A percentile compares a stretch with the other conserved stretches of the same genome.
phyloP scores from a whole-genome alignment of 2,329 filamentous ascomycete genomes.

The Microsporum canis region DNA sequence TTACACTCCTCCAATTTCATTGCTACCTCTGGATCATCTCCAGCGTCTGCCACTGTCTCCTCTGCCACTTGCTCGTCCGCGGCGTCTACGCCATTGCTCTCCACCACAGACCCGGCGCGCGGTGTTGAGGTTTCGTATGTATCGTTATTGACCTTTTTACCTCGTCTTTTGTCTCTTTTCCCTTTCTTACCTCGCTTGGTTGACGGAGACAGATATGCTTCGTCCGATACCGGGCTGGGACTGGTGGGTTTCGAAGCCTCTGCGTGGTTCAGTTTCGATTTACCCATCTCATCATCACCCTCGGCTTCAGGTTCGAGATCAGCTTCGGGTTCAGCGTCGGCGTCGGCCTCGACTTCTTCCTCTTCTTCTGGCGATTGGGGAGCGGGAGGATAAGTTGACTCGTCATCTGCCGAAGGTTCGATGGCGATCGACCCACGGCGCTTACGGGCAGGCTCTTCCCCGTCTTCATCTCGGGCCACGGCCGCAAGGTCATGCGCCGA shows the following conservation, averaged over 20 bases:
- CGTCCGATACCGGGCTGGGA: background rate
- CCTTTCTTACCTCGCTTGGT: slow-evolving; percentile 29
- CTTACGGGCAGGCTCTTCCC: slow-evolving; percentile 32
- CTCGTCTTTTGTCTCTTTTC: slow-evolving; percentile 38
- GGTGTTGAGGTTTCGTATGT: slow-evolving; percentile 25
- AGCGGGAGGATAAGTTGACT: slow-evolving; percentile 1
- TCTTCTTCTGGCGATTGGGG: slow-evolving; percentile 12
- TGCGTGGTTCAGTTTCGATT: background rate
- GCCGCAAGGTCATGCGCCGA: slow-evolving; percentile 24
- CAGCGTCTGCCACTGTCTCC: slow-evolving; percentile 36
- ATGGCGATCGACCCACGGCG: slow-evolving; percentile 31
- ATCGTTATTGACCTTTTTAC: slow-evolving; percentile 30
- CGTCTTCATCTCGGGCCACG: slow-evolving; percentile 16
- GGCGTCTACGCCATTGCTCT: slow-evolving; percentile 33
- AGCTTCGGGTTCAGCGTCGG: slow-evolving; percentile 16
- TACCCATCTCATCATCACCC: slow-evolving; percentile 21
- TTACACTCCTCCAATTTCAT: slow-evolving; percentile 43
- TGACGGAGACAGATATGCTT: slow-evolving; percentile 16
- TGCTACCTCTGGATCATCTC: slow-evolving; percentile 34
- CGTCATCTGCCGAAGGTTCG: slow-evolving; percentile 13
- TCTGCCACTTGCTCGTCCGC: slow-evolving; percentile 39
- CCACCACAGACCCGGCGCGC: slow-evolving; percentile 19
- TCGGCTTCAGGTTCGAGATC: background rate
- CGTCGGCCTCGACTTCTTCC: slow-evolving; percentile 16
- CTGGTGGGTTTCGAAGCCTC: background rate